Evolutionary conservation across 2,329 filamentous ascomycete species (phyloP), one percentile per base, ranked within the genome.

Genomic region (Aspergillus tubingensis): DNA sequence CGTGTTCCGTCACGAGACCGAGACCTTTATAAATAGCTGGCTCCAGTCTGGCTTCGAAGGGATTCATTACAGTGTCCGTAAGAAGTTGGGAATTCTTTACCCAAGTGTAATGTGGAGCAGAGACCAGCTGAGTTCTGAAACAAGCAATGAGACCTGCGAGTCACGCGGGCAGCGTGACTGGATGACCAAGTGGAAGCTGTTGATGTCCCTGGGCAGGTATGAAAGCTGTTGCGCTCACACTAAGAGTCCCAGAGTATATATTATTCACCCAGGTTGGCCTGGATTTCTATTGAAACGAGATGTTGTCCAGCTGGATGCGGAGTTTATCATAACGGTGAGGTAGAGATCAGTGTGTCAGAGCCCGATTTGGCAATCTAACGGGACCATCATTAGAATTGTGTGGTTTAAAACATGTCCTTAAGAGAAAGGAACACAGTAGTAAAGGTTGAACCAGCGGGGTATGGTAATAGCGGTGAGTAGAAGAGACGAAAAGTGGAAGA

Each of bases 321-420:
- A 36, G 30, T 2, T 2, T 36, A 32, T 32, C 11, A 13, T 0
- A 13, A 36, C 30, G 30, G 41, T 4, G 17, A 44, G 6, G 4
- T 19, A 44, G 17, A 44, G 17, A 44, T 44, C 41, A 44, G 8
- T 6, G 41, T 6, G 41, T 13, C 21, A 5, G 17, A 21, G 41
- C 10, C 19, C 19, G 10, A 13, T 17, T 44, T 19, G 17, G 19
- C 17, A 0, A 19, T 19, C 5, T 17, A 17, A 10, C 15, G 39
- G 17, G n/a, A 19, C 1, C 11, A 21, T 10, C 4, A 1, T 1
- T 13, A 1, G 2, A 5, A 1, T 13, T 36, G 11, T 36, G 11
- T 6, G 11, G 2, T 15, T 36, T 0, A 0, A 5, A 36, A 36
- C 11, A 15, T 36, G 11, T 13, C 4, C 32, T 36, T 0, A 13